These are phyloP conservation scores for Aspergillus chevalieri DNA, from an alignment of 2,329 filamentous ascomycete genomes.

Conservation along the genomic window DNA sequence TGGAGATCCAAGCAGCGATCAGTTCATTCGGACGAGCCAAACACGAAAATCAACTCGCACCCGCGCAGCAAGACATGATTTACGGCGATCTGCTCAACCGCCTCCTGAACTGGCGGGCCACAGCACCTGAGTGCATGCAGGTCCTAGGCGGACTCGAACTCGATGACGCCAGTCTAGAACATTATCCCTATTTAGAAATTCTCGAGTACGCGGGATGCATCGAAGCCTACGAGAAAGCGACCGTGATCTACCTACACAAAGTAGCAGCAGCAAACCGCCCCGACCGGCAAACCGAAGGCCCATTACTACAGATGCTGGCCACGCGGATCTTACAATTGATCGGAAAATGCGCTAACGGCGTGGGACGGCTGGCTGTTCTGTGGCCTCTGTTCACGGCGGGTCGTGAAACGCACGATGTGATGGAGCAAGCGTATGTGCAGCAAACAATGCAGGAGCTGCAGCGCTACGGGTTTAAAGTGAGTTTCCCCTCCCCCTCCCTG, in stretches of 20 bases:
- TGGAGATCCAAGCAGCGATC: slow-evolving; percentile 29
- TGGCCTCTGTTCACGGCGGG: slow-evolving; percentile 33
- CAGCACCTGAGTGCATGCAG: slow-evolving; percentile 23
- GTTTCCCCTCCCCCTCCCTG: slow-evolving; percentile 8
- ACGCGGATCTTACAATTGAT: slow-evolving; percentile 26
- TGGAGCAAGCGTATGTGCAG: slow-evolving; percentile 25
- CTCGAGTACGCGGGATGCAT: slow-evolving; percentile 31
- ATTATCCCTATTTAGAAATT: slow-evolving; percentile 24
- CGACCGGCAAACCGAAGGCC: slow-evolving; percentile 18
- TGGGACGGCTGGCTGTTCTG: slow-evolving; percentile 27
- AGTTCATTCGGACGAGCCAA: slow-evolving; percentile 29
- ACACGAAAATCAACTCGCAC: slow-evolving; percentile 20
- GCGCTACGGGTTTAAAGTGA: slow-evolving; percentile 26
- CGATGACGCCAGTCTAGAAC: slow-evolving; percentile 21
- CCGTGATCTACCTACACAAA: slow-evolving; percentile 29
- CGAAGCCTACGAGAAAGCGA: slow-evolving; percentile 33
- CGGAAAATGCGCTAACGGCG: slow-evolving; percentile 24
- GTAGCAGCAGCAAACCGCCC: slow-evolving; percentile 25
- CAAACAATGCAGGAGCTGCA: slow-evolving; percentile 24
- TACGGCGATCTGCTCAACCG: slow-evolving; percentile 24
- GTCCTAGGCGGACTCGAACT: slow-evolving; percentile 22
- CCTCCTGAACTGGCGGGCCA: slow-evolving; percentile 24
- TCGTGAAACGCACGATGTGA: slow-evolving; percentile 23
- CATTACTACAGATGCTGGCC: slow-evolving; percentile 23
- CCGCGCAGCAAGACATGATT: slow-evolving; percentile 23